These are phyloP conservation scores for Brassica nigra DNA, from an alignment of 345 rosid species.

Conservation along the genomic window DNA sequence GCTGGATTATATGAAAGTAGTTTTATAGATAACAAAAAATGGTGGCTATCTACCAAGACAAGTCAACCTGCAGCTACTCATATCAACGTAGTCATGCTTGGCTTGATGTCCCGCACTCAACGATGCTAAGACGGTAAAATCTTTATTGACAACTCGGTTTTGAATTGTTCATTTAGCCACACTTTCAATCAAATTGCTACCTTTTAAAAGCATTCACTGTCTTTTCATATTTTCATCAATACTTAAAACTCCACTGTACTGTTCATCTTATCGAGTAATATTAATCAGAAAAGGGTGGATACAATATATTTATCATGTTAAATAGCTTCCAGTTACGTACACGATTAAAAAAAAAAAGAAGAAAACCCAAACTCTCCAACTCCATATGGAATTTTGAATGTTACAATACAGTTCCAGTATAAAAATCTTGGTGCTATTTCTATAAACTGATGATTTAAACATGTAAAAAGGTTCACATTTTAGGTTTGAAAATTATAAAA, in stretches of 20 bases:
- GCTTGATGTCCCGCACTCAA: background rate
- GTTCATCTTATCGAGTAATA: background rate
- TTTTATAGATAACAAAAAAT: background rate
- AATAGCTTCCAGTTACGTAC: background rate
- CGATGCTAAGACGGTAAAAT: background rate
- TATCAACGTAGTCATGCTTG: background rate
- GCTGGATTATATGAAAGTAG: background rate
- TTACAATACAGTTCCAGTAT: background rate
- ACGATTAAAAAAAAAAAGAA: background rate
- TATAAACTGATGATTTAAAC: background rate
- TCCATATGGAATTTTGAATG: background rate
- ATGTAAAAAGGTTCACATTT: background rate
- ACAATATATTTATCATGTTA: background rate
- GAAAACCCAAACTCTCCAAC: background rate
- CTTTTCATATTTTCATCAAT: background rate
- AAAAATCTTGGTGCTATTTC: background rate
- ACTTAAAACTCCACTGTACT: background rate
- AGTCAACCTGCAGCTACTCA: background rate
- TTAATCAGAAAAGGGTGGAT: background rate
- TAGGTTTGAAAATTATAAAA: slow-evolving; percentile 2
- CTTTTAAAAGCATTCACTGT: background rate
- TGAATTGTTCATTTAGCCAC: background rate
- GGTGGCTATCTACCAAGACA: background rate
- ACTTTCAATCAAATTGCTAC: background rate
- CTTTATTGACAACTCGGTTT: background rate